Percentiles rank a stretch among this genome's conserved stretches.
phyloP scores from a whole-genome alignment of 2,329 filamentous ascomycete species.

The Epichloe festucae region DNA sequence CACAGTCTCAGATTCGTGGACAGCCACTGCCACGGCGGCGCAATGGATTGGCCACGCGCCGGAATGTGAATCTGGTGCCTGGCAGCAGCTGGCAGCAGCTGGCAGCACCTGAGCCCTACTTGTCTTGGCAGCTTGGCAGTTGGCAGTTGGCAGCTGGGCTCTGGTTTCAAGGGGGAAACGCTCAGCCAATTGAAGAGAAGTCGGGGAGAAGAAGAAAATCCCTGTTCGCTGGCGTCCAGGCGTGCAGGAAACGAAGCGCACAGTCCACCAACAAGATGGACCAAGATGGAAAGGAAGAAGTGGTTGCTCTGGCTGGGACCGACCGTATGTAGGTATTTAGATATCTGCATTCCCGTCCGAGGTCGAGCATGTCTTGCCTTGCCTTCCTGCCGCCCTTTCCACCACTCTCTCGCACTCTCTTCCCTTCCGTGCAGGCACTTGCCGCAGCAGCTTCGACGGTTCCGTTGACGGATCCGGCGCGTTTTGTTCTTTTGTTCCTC shows the following conservation, averaged over 20 bases:
- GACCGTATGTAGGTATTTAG: constrained; percentile 8
- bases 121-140: too few species aligned
- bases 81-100: too few species aligned
- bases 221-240: too few species aligned
- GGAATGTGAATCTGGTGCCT: not conserved
- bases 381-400: not conserved
- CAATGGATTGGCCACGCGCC: not conserved
- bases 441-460: not conserved
- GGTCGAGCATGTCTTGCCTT: not conserved
- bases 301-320: too few species aligned
- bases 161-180: too few species aligned
- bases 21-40: not conserved
- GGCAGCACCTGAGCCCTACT: too few species aligned
- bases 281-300: too few species aligned
- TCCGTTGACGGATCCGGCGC: constrained; percentile 3
- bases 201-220: too few species aligned
- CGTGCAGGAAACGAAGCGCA: too few species aligned
- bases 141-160: too few species aligned
- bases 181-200: too few species aligned
- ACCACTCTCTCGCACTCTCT: not conserved
- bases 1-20: constrained; percentile 4
- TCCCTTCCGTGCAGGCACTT: constrained; percentile 3
- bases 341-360: constrained; percentile 7
- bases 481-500: not conserved
- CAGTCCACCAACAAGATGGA: too few species aligned